Percentiles rank a stretch among this genome's conserved stretches.
Conservation (phyloP, 805 yeast genomes). For the Yarrowia deformans region DNA sequence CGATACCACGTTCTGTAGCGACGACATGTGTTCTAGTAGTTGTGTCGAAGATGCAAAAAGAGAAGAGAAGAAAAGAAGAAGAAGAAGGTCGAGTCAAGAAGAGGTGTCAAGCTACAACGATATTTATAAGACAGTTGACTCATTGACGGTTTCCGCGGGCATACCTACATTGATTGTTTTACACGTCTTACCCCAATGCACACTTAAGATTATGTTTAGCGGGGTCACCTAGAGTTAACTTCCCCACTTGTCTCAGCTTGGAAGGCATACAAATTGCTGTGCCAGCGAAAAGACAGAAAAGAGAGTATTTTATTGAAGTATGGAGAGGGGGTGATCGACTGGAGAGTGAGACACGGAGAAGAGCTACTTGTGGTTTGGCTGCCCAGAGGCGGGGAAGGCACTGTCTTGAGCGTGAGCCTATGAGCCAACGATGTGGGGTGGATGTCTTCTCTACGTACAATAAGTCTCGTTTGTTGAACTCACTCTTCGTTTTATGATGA, state of each 20-base stretch:
- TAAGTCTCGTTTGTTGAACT: too few relatives aligned
- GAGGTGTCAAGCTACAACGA: not conserved
- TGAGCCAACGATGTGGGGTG: too few relatives aligned
- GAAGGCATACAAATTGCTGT: not conserved
- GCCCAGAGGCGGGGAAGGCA: conserved; percentile 14
- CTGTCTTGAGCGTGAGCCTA: too few relatives aligned
- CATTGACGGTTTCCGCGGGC: conserved; percentile 10
- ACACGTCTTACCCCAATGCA: not conserved
- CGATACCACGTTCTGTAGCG: conserved; percentile 5
- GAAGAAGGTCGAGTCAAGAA: too few relatives aligned
- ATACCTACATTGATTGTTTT: conserved; percentile 12
- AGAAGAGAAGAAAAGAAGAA: too few relatives aligned
- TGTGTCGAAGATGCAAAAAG: not conserved
- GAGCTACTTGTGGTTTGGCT: not conserved
- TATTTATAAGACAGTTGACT: conserved; percentile 27
- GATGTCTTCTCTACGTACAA: too few relatives aligned
- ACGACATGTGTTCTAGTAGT: not conserved
- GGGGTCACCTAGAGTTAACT: conserved; percentile 31
- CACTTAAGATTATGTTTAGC: conserved; percentile 16
- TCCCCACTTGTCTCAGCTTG: conserved; percentile 18
- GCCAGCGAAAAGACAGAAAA: not conserved
- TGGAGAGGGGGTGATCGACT: not conserved
- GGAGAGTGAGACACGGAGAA: not conserved
- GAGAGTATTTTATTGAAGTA: not conserved
- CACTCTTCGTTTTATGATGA: not conserved